Percentiles rank a stretch among this genome's conserved stretches.
These are phyloP conservation scores for Omphalotus guepiniiformis DNA, from an alignment of 768 basidiomycete species.

Conservation along the genomic window DNA sequence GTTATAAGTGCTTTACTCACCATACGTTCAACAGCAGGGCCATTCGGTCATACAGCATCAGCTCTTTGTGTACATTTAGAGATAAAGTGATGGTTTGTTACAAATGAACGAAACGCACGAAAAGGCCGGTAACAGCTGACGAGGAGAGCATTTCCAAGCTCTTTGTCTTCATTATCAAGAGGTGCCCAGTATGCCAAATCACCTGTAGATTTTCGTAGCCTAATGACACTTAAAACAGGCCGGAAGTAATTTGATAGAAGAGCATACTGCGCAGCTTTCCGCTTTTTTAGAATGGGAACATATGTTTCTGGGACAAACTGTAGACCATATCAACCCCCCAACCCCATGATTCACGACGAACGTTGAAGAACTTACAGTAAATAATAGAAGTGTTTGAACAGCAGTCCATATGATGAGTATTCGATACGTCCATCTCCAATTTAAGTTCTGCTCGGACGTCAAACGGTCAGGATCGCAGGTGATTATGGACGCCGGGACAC, in stretches of 20 bases:
- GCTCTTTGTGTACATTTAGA: no score
- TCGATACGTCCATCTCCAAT: slow-evolving; percentile 80
- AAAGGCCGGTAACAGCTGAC: slow-evolving; percentile 70
- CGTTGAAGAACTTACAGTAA: no score
- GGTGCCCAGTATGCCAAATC: slow-evolving; percentile 55
- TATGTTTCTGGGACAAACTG: slow-evolving; percentile 75
- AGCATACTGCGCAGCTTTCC: slow-evolving; percentile 50
- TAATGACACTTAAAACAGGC: slow-evolving; percentile 15
- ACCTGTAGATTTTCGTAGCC: slow-evolving; percentile 53
- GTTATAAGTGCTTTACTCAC: slow-evolving; percentile 42
- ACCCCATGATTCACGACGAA: no score
- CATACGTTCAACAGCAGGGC: slow-evolving; percentile 67
- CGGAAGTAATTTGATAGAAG: neutral
- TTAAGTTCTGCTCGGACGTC: slow-evolving; percentile 35
- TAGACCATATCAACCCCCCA: neutral
- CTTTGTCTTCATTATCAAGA: slow-evolving; percentile 45
- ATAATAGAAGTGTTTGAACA: no score
- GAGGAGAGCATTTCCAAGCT: slow-evolving; percentile 41
- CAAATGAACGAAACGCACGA: slow-evolving; percentile 31
- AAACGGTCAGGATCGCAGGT: neutral
- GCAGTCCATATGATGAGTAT: slow-evolving; percentile 68
- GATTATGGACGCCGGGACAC: no score
- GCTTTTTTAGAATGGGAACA: slow-evolving; percentile 52
- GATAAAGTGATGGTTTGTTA: neutral
- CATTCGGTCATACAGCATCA: slow-evolving; percentile 69